Conservation (phyloP, 2,329 filamentous ascomycete genomes). For the Mycosphaerelloides madeirae region DNA sequence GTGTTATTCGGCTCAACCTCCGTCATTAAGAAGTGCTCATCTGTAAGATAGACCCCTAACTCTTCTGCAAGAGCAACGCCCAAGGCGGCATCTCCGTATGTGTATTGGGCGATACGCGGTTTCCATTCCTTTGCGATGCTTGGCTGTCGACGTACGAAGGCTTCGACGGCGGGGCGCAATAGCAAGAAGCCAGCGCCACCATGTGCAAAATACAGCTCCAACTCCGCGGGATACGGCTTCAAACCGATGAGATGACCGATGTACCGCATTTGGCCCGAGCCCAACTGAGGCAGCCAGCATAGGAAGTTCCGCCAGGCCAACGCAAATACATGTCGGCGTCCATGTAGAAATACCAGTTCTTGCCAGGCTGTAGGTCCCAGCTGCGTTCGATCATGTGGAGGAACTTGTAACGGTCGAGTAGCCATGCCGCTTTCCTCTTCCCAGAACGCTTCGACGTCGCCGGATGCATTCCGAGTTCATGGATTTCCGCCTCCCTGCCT, state of each 20-base stretch:
- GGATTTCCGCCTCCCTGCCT: slow-evolving; percentile 17
- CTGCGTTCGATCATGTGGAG: slow-evolving; percentile 45
- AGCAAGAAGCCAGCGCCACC: slow-evolving; percentile 26
- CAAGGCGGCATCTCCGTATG: slow-evolving; percentile 24
- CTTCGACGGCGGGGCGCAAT: slow-evolving; percentile 19
- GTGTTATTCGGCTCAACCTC: slow-evolving; percentile 17
- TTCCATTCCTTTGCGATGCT: slow-evolving; percentile 23
- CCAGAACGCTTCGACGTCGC: slow-evolving; percentile 11
- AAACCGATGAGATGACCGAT: slow-evolving; percentile 51
- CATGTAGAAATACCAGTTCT: slow-evolving; percentile 50
- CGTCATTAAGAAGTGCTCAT: slow-evolving; percentile 20
- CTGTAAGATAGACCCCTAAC: slow-evolving; percentile 18
- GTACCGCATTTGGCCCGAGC: slow-evolving; percentile 41
- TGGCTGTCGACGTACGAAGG: slow-evolving; percentile 9
- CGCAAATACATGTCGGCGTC: slow-evolving; percentile 49
- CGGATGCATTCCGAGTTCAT: slow-evolving; percentile 9
- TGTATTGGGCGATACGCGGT: slow-evolving; percentile 17
- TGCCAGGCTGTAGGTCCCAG: slow-evolving; percentile 30
- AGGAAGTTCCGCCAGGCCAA: slow-evolving; percentile 36
- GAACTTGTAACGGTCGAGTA: slow-evolving; percentile 52
- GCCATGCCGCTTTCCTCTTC: slow-evolving; percentile 39
- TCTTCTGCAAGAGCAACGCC: slow-evolving; percentile 24
- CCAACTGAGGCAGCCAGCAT: slow-evolving; percentile 43
- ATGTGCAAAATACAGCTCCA: slow-evolving; percentile 17
- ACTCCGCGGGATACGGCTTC: slow-evolving; percentile 9